Base-by-base conservation (phyloP, 2,329 filamentous ascomycete genomes). In the Scytalidium lignicola region DNA sequence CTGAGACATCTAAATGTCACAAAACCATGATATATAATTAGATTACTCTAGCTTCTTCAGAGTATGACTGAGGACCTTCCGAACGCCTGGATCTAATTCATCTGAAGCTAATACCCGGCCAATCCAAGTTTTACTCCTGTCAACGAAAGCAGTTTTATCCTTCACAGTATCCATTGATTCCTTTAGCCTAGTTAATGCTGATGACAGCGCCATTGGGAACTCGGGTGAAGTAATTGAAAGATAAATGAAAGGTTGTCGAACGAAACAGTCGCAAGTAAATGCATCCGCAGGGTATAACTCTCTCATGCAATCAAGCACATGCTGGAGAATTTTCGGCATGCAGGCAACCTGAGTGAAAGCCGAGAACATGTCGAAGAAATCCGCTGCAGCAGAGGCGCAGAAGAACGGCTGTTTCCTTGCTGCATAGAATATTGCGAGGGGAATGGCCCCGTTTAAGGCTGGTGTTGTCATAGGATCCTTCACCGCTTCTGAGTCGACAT, bases 381-480 rank as follows among this genome's bases (percentile, higher is more conserved):
- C 71, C 60, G 86, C 83, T 2, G 83, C 89, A 6, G 90, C 75
- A 1, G 74, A 71, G 1, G 82, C 69, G 51, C 79, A 80, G 64
- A 85, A 82, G 56, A 87, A 83, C 46, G 86, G 79, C 60, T 96
- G 85, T 65, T 86, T 89, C 71, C 83, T 83, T 5, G 90, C 85
- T 19, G 89, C 82, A 61, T 96, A 90, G 62, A 96, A 96, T 43
- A 99, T 88, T 37, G 92, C 90, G 49, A 90, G 79, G 2, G 93
- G 91, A 57, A 99, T 96, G 15, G 90, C 93, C n/a, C 93, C 93
- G 52, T 87, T 88, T 55, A 96, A 76, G 9, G 90, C 90, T 3
- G 92, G 90, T 43, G 90, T 92, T 50, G 76, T 73, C 55, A 64
- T 65, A 5, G 61, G 64, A 44, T 66, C 62, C 41, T 63, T 60